Conservation (phyloP, 2,329 filamentous ascomycete genomes). For the Nakataea oryzae region DNA sequence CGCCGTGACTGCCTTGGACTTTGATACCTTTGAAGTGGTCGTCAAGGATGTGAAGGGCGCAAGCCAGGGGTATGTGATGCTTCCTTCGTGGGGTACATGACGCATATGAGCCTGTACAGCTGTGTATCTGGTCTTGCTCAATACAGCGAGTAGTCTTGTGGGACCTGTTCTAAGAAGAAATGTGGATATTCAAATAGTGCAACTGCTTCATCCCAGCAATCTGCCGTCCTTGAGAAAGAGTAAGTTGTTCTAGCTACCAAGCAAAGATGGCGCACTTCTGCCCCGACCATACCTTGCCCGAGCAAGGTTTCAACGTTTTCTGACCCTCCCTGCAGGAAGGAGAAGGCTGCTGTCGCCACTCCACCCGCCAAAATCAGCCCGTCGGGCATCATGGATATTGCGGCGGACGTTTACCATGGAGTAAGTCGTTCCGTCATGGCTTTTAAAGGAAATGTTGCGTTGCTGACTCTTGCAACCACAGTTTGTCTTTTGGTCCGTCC, state of each 20-base stretch:
- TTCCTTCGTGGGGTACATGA: conserved; percentile 41
- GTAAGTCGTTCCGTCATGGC: conserved; percentile 36
- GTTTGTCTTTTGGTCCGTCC: conserved; percentile 90
- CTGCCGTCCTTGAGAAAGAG: conserved; percentile 56
- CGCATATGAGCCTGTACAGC: conserved; percentile 3
- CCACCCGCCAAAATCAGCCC: conserved; percentile 64
- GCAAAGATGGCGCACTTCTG: not conserved
- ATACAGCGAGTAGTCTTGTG: conserved; percentile 2
- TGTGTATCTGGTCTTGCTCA: not conserved
- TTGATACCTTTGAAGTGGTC: conserved; percentile 76
- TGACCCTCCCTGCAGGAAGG: conserved; percentile 38
- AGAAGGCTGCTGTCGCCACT: conserved; percentile 61
- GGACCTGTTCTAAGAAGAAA: conserved; percentile 26
- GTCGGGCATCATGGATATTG: conserved; percentile 65
- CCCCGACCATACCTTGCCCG: not conserved
- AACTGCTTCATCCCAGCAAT: conserved; percentile 32
- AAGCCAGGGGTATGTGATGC: conserved; percentile 98
- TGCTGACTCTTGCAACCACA: conserved; percentile 27
- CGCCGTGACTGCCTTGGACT: conserved; percentile 87
- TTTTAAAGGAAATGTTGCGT: too few relatives aligned
- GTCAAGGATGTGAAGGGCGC: conserved; percentile 81
- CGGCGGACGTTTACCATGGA: conserved; percentile 84
- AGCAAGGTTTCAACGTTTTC: not conserved
- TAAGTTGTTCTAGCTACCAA: not conserved
- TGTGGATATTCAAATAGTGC: conserved; percentile 26